A percentile compares a stretch with the other conserved stretches of the same genome.
Evolutionary conservation across 768 basidiomycete species (phyloP).

Genomic region (Kwoniella pini): DNA sequence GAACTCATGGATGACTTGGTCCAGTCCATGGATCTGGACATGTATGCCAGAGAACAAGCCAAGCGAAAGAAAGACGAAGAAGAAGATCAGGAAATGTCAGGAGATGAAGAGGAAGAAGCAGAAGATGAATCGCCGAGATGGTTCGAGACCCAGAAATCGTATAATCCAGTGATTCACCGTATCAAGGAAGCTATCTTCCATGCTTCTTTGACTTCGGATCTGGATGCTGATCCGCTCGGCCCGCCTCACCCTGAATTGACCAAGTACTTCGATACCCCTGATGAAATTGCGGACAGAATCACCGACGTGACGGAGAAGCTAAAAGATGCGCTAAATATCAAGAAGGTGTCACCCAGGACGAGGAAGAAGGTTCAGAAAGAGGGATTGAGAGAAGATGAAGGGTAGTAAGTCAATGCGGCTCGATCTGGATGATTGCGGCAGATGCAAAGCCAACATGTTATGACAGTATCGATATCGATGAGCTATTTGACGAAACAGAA

Average conservation of each 20-base stretch:
- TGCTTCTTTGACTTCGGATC: conserved; percentile 72
- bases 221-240: conserved; percentile 72
- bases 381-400: conserved; percentile 57
- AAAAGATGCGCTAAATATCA: conserved; percentile 70
- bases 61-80: conserved; percentile 59
- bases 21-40: conserved; percentile 83
- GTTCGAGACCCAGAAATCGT: conserved; percentile 76
- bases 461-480: conserved; percentile 49
- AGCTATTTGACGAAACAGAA: conserved; percentile 57
- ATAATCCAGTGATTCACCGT: conserved; percentile 86
- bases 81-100: conserved; percentile 18
- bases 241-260: conserved; percentile 81
- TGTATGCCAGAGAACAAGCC: conserved; percentile 62
- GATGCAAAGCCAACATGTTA: neutral
- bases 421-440: neutral
- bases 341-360: conserved; percentile 68
- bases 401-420: conserved; percentile 32
- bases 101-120: conserved; percentile 16
- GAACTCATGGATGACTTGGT: conserved; percentile 79
- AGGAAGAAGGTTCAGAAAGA: conserved; percentile 56
- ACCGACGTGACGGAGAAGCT: conserved; percentile 63
- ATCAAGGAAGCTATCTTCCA: conserved; percentile 93
- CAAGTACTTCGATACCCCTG: conserved; percentile 81
- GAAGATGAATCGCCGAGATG: conserved; percentile 60
- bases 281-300: conserved; percentile 66